Conservation (phyloP, 352 stramenopile species). For the Thalassiosira ordinaria region DNA sequence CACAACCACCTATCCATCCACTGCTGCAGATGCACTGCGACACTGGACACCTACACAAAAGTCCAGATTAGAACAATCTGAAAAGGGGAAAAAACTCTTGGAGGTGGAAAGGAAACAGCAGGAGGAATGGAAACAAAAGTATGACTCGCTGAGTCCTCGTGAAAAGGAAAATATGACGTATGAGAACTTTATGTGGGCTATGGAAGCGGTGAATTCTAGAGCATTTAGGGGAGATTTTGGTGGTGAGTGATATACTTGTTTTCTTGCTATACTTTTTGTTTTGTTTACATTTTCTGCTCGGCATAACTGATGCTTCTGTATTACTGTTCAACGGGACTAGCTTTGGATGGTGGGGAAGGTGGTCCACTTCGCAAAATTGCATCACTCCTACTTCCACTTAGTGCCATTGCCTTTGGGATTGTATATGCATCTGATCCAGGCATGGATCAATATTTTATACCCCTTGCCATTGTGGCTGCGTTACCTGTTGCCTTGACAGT, state of each 20-base stretch:
- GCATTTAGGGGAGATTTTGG: constrained; percentile 72
- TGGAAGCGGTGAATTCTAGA: constrained; percentile 78
- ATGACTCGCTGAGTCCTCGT: constrained; percentile 26
- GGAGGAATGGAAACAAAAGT: constrained; percentile 69
- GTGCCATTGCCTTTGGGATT: constrained; percentile 40
- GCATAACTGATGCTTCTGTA: too few species aligned
- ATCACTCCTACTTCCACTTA: constrained; percentile 47
- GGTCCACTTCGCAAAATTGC: constrained; percentile 44
- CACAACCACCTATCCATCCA: constrained; percentile 48
- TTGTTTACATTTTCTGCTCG: too few species aligned
- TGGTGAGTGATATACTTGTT: constrained; percentile 13
- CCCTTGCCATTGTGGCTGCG: constrained; percentile 51
- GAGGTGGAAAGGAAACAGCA: constrained; percentile 51
- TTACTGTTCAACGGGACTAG: constrained; percentile 19
- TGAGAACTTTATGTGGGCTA: constrained; percentile 75
- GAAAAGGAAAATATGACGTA: constrained; percentile 51
- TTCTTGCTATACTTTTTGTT: too few species aligned
- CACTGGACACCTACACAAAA: constrained; percentile 74
- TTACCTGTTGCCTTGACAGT: constrained; percentile 58
- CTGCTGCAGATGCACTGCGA: constrained; percentile 66
- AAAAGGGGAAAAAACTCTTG: constrained; percentile 60
- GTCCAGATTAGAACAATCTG: constrained; percentile 34
- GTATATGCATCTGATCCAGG: constrained; percentile 43
- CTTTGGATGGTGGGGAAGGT: constrained; percentile 34
- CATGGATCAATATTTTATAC: constrained; percentile 49